Evolutionary conservation across 129 eudicot species (phyloP).

Genomic region (Cynara cardunculus): DNA sequence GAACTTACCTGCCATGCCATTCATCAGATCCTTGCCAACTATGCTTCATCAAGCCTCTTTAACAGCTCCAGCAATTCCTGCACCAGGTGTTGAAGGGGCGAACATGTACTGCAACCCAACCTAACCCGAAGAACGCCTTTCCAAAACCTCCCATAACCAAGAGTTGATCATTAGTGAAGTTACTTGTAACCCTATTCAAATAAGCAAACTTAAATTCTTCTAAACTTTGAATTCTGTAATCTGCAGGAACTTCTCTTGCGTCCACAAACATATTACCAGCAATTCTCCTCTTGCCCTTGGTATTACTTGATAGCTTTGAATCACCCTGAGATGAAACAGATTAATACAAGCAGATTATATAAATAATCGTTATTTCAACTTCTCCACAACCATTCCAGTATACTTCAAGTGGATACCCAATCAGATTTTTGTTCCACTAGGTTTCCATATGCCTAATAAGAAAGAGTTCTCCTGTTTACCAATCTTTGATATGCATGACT

Average conservation of each 20-base stretch:
- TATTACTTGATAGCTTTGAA: constrained; percentile 6
- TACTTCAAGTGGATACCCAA: not conserved
- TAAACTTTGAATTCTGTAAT: not conserved
- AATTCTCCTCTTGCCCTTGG: not conserved
- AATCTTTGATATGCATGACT: not conserved
- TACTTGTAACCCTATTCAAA: constrained; percentile 20
- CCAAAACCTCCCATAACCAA: constrained; percentile 31
- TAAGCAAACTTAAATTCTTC: constrained; percentile 8
- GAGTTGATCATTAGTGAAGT: constrained; percentile 14
- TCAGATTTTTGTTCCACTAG: not conserved
- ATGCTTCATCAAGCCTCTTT: constrained; percentile 10
- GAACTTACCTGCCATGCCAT: constrained; percentile 25
- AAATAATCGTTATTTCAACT: not conserved
- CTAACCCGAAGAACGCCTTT: constrained; percentile 15
- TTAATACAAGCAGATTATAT: not conserved
- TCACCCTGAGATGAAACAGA: constrained; percentile 14
- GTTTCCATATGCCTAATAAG: not conserved
- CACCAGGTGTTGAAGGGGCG: constrained; percentile 25
- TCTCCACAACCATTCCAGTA: not conserved
- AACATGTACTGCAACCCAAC: constrained; percentile 27
- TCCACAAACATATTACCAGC: not conserved
- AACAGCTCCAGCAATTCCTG: constrained; percentile 31
- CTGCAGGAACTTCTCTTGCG: not conserved
- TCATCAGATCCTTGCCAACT: not conserved
- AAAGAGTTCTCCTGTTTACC: not conserved